A percentile compares a stretch with the other conserved stretches of the same genome.
phyloP scores from a whole-genome alignment of 306 rosid genomes.

The Malus fusca region DNA sequence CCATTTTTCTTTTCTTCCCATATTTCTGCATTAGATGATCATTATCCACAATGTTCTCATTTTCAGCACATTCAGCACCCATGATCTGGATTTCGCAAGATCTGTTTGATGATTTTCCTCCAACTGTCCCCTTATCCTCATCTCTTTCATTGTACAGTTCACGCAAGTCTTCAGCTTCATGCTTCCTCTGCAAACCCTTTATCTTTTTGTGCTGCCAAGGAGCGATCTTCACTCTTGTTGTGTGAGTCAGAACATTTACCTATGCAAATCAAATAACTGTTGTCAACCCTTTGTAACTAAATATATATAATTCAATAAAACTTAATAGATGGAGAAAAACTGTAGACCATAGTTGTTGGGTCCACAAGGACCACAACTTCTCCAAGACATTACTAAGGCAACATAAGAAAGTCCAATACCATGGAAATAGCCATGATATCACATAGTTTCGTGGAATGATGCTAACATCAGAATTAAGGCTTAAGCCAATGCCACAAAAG shows the following conservation, averaged over 20 bases:
- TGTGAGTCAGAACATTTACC: constrained; percentile 37
- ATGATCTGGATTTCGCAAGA: not conserved
- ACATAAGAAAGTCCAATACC: not conserved
- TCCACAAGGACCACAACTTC: not conserved
- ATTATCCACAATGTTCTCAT: constrained; percentile 12
- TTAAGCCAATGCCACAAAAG: not conserved
- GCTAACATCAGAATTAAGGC: not conserved
- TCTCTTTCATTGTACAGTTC: constrained; percentile 30
- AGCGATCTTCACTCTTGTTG: constrained; percentile 35
- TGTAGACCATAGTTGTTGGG: not conserved
- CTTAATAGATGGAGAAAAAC: no score
- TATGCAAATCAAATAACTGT: constrained; percentile 1
- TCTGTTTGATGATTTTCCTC: not conserved
- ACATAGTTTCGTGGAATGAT: not conserved
- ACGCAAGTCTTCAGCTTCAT: constrained; percentile 33
- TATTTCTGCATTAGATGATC: not conserved
- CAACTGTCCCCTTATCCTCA: constrained; percentile 1
- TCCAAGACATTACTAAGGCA: not conserved
- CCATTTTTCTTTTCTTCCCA: not conserved
- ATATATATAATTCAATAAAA: not conserved
- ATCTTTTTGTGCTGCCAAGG: constrained; percentile 40
- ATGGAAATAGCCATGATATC: not conserved
- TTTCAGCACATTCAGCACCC: constrained; percentile 14
- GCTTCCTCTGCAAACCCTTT: constrained; percentile 17
- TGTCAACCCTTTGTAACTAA: not conserved